Percentiles rank a stretch among this genome's conserved stretches.
Evolutionary conservation across 2,329 filamentous ascomycete genomes (phyloP).

Genomic region (Cryphonectria radicalis): DNA sequence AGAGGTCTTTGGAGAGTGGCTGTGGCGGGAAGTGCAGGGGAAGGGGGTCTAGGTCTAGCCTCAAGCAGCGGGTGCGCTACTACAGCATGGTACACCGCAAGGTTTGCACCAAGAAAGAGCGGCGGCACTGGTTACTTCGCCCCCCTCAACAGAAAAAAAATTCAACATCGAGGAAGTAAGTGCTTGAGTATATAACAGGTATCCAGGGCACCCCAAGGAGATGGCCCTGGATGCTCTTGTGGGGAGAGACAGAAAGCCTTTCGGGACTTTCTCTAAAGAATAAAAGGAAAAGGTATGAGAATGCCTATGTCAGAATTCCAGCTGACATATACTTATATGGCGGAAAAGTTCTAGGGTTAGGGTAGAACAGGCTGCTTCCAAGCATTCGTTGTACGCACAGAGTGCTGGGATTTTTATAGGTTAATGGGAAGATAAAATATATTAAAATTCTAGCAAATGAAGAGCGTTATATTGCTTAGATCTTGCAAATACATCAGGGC

Average conservation of each 20-base stretch:
- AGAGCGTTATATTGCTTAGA: not conserved
- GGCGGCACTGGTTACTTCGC: not conserved
- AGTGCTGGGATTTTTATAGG: not conserved
- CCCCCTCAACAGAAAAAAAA: not conserved
- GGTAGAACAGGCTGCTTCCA: not conserved
- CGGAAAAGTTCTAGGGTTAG: not conserved
- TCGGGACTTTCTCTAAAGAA: not conserved
- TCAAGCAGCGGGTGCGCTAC: not conserved
- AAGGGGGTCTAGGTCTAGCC: not conserved
- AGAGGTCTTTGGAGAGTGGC: not conserved
- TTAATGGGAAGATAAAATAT: not conserved
- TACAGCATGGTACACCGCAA: not conserved
- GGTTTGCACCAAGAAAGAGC: not conserved
- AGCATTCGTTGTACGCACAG: too few species aligned
- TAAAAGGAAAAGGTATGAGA: not conserved
- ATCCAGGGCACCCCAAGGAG: not conserved
- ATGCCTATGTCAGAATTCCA: not conserved
- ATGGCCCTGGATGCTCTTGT: too few species aligned
- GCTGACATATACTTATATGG: not conserved
- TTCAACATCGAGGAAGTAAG: too few species aligned
- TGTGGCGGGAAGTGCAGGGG: constrained; percentile 5
- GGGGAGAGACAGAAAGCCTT: not conserved
- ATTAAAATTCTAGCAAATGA: not conserved
- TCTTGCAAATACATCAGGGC: not conserved
- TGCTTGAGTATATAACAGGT: not conserved